Evolutionary conservation across 257 asterid genomes (phyloP), one percentile per base, ranked within the genome.

Genomic region (Capsicum baccatum): DNA sequence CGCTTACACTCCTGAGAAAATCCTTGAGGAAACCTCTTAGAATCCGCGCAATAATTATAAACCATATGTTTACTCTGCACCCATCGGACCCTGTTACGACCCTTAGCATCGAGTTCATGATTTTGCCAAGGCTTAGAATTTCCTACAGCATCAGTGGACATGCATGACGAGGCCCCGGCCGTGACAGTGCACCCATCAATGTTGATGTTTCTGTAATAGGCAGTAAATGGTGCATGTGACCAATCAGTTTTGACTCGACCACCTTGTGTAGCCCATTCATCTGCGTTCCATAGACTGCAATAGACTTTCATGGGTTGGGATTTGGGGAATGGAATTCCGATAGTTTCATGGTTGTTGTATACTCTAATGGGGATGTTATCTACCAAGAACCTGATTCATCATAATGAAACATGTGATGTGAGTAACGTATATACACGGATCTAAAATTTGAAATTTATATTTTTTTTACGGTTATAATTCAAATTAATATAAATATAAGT

Each of bases 201-300:
- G 26, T 90, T 90, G 84, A 85, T 83, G 50, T 90, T 85, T 35
- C 66, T 83, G 88, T 90, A 92, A 14, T 39, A 71, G 5, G 90
- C 94, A 2, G 86, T 81, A 83, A 93, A 92, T 4, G 97, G 97
- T 19, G 95, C 91, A 85, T 85, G 71, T 3, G 89, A 50, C 97
- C 97, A 92, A 3, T 93, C 91, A 1, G 93, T 89, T 89, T 91
- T 93, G 56, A 93, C 90, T 47, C 89, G 42, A 3, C 97, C 97
- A 19, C 97, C 97, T 58, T 93, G 94, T 37, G 95, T 91, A 1
- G 97, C 95, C 95, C 95, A 92, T n/a, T 89, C 94, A 19, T 90
- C 96, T 0, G 94, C 96, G 3, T 90, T 74, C 96, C 97, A 93
- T 6, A 93, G 68, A 82, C 96, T 93, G 81, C 88, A 88, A 55